Evolutionary conservation across 257 asterid species (phyloP), one percentile per base, ranked within the genome.

Genomic region (Nicotiana otophora): DNA sequence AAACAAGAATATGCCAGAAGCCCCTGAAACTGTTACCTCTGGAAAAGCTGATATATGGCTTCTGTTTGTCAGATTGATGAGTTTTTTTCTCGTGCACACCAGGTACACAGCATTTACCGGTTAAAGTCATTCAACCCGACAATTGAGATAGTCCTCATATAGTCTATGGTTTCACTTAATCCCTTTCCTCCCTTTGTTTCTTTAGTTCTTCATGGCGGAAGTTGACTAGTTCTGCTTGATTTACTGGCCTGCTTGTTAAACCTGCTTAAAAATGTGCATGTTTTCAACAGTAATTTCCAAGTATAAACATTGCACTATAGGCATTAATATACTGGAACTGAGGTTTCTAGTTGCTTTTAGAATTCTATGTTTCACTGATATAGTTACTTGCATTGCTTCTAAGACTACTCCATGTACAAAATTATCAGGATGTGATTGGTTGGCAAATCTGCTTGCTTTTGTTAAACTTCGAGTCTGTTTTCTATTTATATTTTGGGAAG

Each of bases 31-130:
- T 46, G 77, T 79, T 80, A 85, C 83, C 74, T 69, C 88, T 5
- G 87, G 81, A 65, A 86, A 83, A 81, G 42, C 87, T 31, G 92
- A 87, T 72, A 61, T 92, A 55, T 93, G 99, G 99, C 91, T 89
- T 78, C 70, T 91, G 84, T 88, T 91, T 84, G 97, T 95, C 82
- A 86, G 97, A 87, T 82, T 93, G 87, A 87, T 91, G 83, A 91
- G 98, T 89, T 92, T 90, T 87, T 90, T 95, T 85, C 82, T 95
- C 30, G 82, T 91, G 81, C 82, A 87, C 84, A 87, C 95, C 86
- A 91, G 99, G 99, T 95, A 92, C 82, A 9, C 67, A 46, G 57
- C 55, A 75, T 15, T 74, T 51, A 51, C 42, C 9, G 8, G 0
- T 51, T 62, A 63, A 3, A 78, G 78, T 30, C 74, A 33, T 14